Percentiles rank a stretch among this genome's conserved stretches.
Conservation (phyloP, 768 basidiomycete species). For the Tylopilus plumbeoviolaceoides region DNA sequence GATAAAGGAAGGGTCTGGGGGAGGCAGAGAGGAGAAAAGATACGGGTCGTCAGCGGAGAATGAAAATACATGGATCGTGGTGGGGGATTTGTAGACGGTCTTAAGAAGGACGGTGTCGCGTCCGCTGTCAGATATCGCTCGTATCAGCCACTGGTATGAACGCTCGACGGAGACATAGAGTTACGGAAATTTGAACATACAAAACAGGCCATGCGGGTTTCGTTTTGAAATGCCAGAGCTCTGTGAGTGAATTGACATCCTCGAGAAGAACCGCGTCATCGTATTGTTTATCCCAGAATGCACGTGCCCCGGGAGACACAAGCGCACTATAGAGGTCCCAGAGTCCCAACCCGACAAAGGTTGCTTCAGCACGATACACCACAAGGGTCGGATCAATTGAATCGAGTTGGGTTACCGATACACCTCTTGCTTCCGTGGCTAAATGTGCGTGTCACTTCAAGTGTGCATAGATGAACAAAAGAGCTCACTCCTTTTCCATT, state of each 20-base stretch:
- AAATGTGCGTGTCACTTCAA: conserved; percentile 8
- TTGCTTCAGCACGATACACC: conserved; percentile 94
- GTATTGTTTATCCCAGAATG: conserved; percentile 86
- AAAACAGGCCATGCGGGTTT: conserved; percentile 92
- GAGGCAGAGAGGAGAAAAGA: conserved; percentile 73
- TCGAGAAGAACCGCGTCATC: conserved; percentile 85
- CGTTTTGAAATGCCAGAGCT: conserved; percentile 90
- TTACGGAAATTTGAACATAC: conserved; percentile 46
- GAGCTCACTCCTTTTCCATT: conserved; percentile 83
- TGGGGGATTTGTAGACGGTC: conserved; percentile 96
- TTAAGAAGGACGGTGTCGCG: conserved; percentile 88
- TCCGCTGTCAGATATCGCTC: conserved; percentile 51
- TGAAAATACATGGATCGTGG: conserved; percentile 90
- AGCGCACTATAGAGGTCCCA: conserved; percentile 94
- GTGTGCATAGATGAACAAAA: background rate
- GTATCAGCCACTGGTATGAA: conserved; percentile 1
- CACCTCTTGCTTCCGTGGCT: conserved; percentile 85
- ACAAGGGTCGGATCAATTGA: conserved; percentile 96
- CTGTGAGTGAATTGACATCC: conserved; percentile 86
- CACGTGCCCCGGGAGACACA: conserved; percentile 76
- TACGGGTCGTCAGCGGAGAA: conserved; percentile 90
- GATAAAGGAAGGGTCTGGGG: conserved; percentile 70
- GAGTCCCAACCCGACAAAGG: conserved; percentile 90
- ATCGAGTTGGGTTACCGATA: conserved; percentile 91
- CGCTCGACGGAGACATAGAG: background rate